Percentiles rank a stretch among this genome's conserved stretches.
Conservation (phyloP, 2,329 filamentous ascomycete genomes). For the Sordariomycetes sp. region DNA sequence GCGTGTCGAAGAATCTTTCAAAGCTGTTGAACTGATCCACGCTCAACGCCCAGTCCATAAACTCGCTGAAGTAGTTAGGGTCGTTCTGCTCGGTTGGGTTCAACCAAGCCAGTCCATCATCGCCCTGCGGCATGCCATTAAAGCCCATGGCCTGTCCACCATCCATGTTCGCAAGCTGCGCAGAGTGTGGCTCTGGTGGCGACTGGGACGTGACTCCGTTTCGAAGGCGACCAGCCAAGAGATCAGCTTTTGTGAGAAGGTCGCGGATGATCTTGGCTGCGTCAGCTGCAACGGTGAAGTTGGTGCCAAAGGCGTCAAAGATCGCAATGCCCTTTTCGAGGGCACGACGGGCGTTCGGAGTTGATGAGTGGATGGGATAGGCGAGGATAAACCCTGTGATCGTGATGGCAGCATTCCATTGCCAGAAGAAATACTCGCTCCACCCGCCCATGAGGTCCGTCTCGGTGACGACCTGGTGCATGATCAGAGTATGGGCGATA, state of each 20-base stretch:
- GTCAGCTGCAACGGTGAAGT: slow-evolving; percentile 30
- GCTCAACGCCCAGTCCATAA: slow-evolving; percentile 17
- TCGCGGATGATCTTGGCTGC: slow-evolving; percentile 26
- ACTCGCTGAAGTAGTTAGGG: slow-evolving; percentile 8
- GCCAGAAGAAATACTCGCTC: slow-evolving; percentile 16
- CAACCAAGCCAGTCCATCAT: slow-evolving; percentile 12
- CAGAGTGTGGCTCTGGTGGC: not conserved
- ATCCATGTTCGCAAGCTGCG: not conserved
- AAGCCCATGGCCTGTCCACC: not conserved
- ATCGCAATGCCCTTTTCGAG: slow-evolving; percentile 27
- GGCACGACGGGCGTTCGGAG: slow-evolving; percentile 11
- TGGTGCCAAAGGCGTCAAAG: slow-evolving; percentile 20
- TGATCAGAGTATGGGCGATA: slow-evolving; percentile 15
- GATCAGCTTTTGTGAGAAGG: slow-evolving; percentile 11
- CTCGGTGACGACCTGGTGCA: slow-evolving; percentile 14
- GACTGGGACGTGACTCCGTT: not conserved
- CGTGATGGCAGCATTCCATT: slow-evolving; percentile 19
- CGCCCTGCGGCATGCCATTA: not conserved
- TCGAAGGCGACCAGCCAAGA: slow-evolving; percentile 6
- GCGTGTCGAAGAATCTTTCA: slow-evolving; percentile 11
- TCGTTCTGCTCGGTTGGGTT: slow-evolving; percentile 10
- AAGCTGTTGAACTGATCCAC: slow-evolving; percentile 17
- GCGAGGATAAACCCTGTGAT: slow-evolving; percentile 21
- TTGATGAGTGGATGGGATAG: slow-evolving; percentile 14
- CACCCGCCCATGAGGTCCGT: slow-evolving; percentile 17